Conservation (phyloP, 306 rosid genomes). For the Corylus heterophylla region DNA sequence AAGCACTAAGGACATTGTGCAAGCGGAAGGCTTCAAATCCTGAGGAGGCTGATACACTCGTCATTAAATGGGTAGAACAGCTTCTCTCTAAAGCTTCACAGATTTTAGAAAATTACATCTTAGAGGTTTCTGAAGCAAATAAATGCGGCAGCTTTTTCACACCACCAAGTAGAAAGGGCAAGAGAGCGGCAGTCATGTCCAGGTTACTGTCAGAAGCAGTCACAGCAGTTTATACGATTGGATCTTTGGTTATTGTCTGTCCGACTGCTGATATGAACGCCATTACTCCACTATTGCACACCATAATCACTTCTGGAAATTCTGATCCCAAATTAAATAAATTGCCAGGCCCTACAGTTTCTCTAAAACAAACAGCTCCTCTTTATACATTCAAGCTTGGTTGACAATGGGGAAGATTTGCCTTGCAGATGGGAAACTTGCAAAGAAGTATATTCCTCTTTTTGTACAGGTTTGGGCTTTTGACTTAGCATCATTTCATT, state of each 20-base stretch:
- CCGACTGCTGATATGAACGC: conserved; percentile 61
- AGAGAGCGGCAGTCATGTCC: conserved; percentile 43
- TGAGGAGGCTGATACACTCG: conserved; percentile 54
- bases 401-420: conserved; percentile 91
- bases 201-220: conserved; percentile 59
- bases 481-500: conserved; percentile 18
- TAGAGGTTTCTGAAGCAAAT: conserved; percentile 38
- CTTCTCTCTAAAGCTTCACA: conserved; percentile 55
- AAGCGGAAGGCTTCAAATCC: conserved; percentile 65
- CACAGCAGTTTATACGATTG: conserved; percentile 79
- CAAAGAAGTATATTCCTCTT: conserved; percentile 81
- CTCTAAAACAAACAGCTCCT: conserved; percentile 61
- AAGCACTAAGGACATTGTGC: conserved; percentile 78
- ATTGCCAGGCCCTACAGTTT: conserved; percentile 47
- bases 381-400: conserved; percentile 88
- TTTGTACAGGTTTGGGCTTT: conserved; percentile 71
- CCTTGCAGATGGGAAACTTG: conserved; percentile 85
- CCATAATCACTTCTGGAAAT: conserved; percentile 78
- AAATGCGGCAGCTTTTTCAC: conserved; percentile 48
- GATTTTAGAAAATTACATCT: conserved; percentile 65
- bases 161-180: conserved; percentile 59
- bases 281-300: conserved; percentile 62
- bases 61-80: conserved; percentile 61
- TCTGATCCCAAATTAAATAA: conserved; percentile 57
- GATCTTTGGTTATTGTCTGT: conserved; percentile 74